Evolutionary conservation across 129 eudicot genomes (phyloP), one percentile per base, ranked within the genome.

Genomic region (Helichrysum umbraculigerum): DNA sequence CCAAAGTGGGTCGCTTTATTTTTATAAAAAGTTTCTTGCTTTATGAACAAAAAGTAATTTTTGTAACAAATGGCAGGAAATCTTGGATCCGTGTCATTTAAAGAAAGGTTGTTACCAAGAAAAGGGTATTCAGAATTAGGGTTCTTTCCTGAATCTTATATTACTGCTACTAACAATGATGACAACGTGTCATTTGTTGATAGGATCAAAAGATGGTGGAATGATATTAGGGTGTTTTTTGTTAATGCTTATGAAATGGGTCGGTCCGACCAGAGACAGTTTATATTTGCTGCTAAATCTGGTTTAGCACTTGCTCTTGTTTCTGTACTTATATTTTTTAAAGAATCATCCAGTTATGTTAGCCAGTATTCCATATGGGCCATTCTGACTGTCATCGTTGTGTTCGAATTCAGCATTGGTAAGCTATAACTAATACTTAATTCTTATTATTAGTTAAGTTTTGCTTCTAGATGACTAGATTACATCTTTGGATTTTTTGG

Each of bases 351-450:
- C 10, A 79, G 32, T 61, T 83, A 79, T 56, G 83, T 95, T 33
- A 81, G 86, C 30, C 81, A 85, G 4, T 76, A 91, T 76, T 87
- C 99, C 29, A 88, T 95, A 65, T 95, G 97, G 99, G 99, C 89
- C 21, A 91, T 95, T 33, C 88, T 95, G 15, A 95, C 99, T 39
- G 99, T 95, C 51, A 96, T 95, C 3, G 96, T 95, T 2, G 97
- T 95, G 14, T 95, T 95, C 19, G 99, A 95, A 70, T 95, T 91
- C 82, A 95, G 97, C 88, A 80, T 91, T 74, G 97, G 99, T 95
- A 79, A 28, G 77, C 30, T 25, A 39, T 17, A 37, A 79, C 2
- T 25, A 11, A 11, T 61, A 9, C 20, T 19, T 66, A 33, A 35
- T 21, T 41, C 29, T 15, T 69, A 12, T 60, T 25, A 25, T 11